Percentiles rank a stretch among this genome's conserved stretches.
Conservation (phyloP, 1,139 yeast genomes). For the Williopsis jadinii region DNA sequence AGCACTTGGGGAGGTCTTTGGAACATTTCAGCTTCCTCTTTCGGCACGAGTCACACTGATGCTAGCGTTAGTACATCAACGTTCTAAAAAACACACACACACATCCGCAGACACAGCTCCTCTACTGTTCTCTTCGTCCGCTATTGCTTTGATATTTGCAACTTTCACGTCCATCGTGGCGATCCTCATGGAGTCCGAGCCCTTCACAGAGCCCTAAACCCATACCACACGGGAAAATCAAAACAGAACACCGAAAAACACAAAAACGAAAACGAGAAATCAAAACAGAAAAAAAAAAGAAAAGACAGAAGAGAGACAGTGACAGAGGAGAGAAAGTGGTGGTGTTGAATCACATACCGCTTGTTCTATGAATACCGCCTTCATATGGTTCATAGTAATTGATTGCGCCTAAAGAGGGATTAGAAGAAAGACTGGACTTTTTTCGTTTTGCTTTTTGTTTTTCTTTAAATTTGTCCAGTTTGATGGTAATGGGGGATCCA, state of each 20-base stretch:
- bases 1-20: slow-evolving; percentile 66
- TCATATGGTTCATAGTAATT: slow-evolving; percentile 7
- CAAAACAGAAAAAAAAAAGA: neutral
- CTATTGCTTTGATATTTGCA: neutral
- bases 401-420: too few relatives aligned
- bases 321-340: neutral
- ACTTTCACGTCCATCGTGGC: too few relatives aligned
- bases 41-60: slow-evolving; percentile 43
- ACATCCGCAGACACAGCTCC: too few relatives aligned
- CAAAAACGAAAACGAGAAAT: neutral
- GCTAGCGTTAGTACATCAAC: slow-evolving; percentile 1
- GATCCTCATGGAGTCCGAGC: too few relatives aligned
- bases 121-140: too few relatives aligned
- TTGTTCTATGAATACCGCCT: slow-evolving; percentile 25
- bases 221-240: neutral
- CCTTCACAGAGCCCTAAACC: too few relatives aligned
- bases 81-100: too few relatives aligned
- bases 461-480: too few relatives aligned
- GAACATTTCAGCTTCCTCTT: slow-evolving; percentile 49
- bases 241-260: neutral
- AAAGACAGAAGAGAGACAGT: neutral
- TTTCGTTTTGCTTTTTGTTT: too few relatives aligned
- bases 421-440: too few relatives aligned
- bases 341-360: slow-evolving; percentile 19
- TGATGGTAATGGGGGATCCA: too few relatives aligned